phyloP scores from a whole-genome alignment of 768 basidiomycete species.

The Hericium alpestre region DNA sequence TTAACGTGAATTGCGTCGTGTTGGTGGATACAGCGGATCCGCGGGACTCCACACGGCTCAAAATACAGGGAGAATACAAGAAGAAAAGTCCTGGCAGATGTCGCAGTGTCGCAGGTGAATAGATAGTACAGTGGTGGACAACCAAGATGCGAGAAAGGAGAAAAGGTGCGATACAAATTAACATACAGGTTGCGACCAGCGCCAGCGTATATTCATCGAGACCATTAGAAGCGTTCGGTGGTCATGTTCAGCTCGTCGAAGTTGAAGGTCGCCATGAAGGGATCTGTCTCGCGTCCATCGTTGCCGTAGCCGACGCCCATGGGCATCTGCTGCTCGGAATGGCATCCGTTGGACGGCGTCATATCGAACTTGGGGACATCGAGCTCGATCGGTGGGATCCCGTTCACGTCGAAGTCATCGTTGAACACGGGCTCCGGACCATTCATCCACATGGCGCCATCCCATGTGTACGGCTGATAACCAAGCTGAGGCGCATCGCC shows the following conservation, averaged over 20 bases:
- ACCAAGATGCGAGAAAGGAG: background rate
- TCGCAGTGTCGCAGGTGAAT: constrained; percentile 5
- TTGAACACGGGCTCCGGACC: constrained; percentile 31
- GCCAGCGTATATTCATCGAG: background rate
- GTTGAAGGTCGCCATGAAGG: constrained; percentile 9
- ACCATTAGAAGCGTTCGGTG: background rate
- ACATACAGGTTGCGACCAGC: constrained; percentile 2
- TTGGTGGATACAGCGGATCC: constrained; percentile 10
- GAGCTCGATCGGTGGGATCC: constrained; percentile 58
- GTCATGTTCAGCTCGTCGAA: constrained; percentile 6
- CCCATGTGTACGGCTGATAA: constrained; percentile 24
- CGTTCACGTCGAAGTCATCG: constrained; percentile 57
- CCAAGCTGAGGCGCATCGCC: constrained; percentile 16
- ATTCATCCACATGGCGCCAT: constrained; percentile 23
- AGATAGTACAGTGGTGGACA: background rate
- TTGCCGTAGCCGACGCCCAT: background rate
- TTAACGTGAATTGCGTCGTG: background rate
- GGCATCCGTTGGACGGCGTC: constrained; percentile 1
- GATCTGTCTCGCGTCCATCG: constrained; percentile 5
- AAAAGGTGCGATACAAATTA: constrained; percentile 8
- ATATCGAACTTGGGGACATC: constrained; percentile 33
- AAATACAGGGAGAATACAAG: constrained; percentile 10
- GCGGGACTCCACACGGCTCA: constrained; percentile 9
- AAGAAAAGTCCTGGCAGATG: constrained; percentile 8
- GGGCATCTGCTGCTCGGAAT: background rate